phyloP scores from a whole-genome alignment of 768 basidiomycete species.

The Boletus barrowsii region DNA sequence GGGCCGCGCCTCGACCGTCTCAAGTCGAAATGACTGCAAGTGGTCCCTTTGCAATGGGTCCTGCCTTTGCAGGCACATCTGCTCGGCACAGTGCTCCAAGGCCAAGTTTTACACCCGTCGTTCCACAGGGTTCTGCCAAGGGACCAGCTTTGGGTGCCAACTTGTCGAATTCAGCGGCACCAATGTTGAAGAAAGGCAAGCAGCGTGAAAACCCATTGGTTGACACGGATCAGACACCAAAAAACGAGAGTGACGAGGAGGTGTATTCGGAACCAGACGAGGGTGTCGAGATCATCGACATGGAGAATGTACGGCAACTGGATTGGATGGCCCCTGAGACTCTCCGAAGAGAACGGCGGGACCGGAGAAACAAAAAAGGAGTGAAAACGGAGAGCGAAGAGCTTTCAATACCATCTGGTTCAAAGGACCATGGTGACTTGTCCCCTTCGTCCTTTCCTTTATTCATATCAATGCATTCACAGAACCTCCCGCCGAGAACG shows the following conservation, averaged over 20 bases:
- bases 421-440: constrained; percentile 34
- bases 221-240: constrained; percentile 28
- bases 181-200: constrained; percentile 48
- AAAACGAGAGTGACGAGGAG: constrained; percentile 53
- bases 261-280: constrained; percentile 85
- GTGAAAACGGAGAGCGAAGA: constrained; percentile 48
- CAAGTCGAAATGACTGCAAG: constrained; percentile 77
- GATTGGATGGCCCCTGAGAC: constrained; percentile 90
- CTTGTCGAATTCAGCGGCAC: constrained; percentile 48
- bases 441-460: neutral
- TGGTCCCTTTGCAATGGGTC: constrained; percentile 86
- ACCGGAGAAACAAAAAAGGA: constrained; percentile 35
- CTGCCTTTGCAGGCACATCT: constrained; percentile 60
- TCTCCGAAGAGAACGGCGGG: constrained; percentile 48
- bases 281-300: constrained; percentile 83
- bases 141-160: constrained; percentile 43
- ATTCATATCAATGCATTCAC: neutral
- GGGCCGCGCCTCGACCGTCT: constrained; percentile 42
- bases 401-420: constrained; percentile 17
- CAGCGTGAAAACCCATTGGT: constrained; percentile 25
- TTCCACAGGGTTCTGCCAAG: constrained; percentile 39
- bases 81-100: constrained; percentile 49
- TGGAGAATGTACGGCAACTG: constrained; percentile 72
- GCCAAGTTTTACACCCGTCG: constrained; percentile 53
- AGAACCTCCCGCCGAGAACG: constrained; percentile 11